phyloP scores from a whole-genome alignment of 768 basidiomycete genomes.

The Boletus pseudopeckii region DNA sequence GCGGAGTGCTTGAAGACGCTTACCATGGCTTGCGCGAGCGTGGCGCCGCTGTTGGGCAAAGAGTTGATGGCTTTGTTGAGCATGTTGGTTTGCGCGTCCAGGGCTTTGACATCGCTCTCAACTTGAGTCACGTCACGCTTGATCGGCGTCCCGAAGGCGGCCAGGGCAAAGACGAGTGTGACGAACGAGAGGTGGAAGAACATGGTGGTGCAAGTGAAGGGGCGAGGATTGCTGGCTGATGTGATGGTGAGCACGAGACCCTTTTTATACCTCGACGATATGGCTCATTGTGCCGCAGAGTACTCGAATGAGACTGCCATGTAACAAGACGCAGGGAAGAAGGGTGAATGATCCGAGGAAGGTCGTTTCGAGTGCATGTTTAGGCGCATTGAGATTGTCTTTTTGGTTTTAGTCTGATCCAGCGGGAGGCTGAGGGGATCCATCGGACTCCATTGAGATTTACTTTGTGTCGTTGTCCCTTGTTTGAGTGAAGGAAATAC shows the following conservation, averaged over 20 bases:
- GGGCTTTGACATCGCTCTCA: neutral
- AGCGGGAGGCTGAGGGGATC: no score
- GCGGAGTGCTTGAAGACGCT: neutral
- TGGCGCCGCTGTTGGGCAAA: neutral
- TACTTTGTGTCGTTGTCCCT: neutral
- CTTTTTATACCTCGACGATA: slow-evolving; percentile 2
- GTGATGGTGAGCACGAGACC: no score
- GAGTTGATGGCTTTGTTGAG: neutral
- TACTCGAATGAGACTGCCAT: neutral
- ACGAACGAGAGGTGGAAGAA: slow-evolving; percentile 9
- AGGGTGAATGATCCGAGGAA: neutral
- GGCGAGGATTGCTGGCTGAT: neutral
- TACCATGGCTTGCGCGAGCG: accelerated
- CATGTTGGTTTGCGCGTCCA: accelerated
- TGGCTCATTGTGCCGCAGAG: neutral
- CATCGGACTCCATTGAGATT: neutral
- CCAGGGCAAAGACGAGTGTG: slow-evolving; percentile 7
- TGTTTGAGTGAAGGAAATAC: neutral
- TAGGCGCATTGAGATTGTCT: neutral
- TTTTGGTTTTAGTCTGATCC: neutral
- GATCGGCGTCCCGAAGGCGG: slow-evolving; percentile 9
- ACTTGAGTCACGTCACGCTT: slow-evolving; percentile 2
- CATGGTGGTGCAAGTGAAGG: slow-evolving; percentile 2
- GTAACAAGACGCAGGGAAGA: neutral
- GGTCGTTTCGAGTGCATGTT: neutral